A percentile compares a stretch with the other conserved stretches of the same genome.
Evolutionary conservation across 305 asterid genomes (phyloP).

Genomic region (Solanum hybrid): DNA sequence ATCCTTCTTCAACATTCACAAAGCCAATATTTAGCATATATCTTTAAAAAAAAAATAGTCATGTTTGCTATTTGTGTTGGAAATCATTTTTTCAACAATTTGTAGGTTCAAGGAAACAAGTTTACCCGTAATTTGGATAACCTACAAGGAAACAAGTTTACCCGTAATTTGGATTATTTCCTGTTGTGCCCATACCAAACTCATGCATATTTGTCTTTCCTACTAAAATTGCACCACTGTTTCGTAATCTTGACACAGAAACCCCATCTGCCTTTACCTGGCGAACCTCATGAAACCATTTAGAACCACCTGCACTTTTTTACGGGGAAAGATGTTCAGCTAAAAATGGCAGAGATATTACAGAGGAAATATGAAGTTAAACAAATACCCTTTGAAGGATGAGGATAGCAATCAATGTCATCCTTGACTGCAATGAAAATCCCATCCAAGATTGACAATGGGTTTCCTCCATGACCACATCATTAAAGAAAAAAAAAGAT

Average conservation of each 20-base stretch:
- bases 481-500: neutral
- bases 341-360: neutral
- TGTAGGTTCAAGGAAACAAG: constrained; percentile 6
- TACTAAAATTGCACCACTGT: constrained; percentile 76
- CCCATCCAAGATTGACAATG: constrained; percentile 78
- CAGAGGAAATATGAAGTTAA: constrained; percentile 2
- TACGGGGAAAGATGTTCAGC: constrained; percentile 12
- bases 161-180: constrained; percentile 94
- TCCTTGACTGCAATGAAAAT: constrained; percentile 85
- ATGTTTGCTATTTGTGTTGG: neutral
- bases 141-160: constrained; percentile 19
- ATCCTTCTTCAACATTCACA: neutral
- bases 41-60: neutral
- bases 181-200: constrained; percentile 85
- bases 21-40: neutral
- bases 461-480: constrained; percentile 47
- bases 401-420: constrained; percentile 84
- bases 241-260: constrained; percentile 58
- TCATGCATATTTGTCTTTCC: constrained; percentile 99
- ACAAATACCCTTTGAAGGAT: constrained; percentile 69
- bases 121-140: constrained; percentile 79
- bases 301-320: constrained; percentile 64
- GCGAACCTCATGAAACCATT: constrained; percentile 72
- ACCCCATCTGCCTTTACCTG: constrained; percentile 61
- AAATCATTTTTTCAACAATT: too few relatives aligned